Evolutionary conservation across 1,139 yeast species (phyloP), one percentile per base, ranked within the genome.

Genomic region (Schwanniomyces etchellsii): DNA sequence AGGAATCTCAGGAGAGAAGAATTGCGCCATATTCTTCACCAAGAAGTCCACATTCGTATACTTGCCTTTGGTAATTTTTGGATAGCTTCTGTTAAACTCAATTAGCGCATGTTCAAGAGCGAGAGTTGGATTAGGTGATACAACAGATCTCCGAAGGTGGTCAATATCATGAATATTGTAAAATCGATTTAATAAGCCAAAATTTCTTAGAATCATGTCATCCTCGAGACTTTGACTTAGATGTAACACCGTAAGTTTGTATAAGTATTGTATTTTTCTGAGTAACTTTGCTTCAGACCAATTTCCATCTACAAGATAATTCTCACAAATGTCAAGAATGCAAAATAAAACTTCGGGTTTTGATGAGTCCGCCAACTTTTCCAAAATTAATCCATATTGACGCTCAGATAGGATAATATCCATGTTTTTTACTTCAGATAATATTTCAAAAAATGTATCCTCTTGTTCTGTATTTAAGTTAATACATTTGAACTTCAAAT

Each of bases 231-330:
- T 33, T 16, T 40, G 38, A 17, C 40, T 32, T 31, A 45, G 30
- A 30, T 47, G 44, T 11, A 42, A 35, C 22, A 55, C 41, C 9
- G 45, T 42, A 14, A 53, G 35, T 32, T 51, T 50, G 40, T 60
- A 63, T 29, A 60, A 29, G 29, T 42, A 45, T 29, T 52, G 54
- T 11, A 57, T 31, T 18, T 43, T 42, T 16, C 50, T 41, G 42
- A 33, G 36, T 16, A 52, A 28, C 20, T 42, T 43, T 7, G 45
- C 43, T 29, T 61, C 64, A n/a, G 48, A 47, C 47, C 58, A 51
- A 35, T 52, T 60, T 2, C 62, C 66, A 4, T 44, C 26, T 2
- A 58, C 50, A 30, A 66, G 47, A 34, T 53, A 39, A 9, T 46
- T 38, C 37, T 66, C 71, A 28, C 60, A 48, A 16, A 44, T 40